Base-by-base conservation (phyloP, 169 alveolate genomes). In the Plasmodium coatneyi region DNA sequence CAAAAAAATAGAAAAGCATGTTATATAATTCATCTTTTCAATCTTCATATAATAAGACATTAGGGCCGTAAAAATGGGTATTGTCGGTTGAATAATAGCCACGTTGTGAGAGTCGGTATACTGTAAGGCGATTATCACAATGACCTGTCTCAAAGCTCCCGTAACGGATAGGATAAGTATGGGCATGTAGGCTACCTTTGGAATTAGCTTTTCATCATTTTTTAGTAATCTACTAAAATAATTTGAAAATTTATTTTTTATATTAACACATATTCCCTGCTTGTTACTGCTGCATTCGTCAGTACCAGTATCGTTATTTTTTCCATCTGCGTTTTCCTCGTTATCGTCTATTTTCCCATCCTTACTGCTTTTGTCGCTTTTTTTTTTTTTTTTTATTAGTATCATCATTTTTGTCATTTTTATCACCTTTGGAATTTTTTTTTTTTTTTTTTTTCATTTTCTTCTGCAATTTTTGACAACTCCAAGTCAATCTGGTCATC, bases 31-130 rank as follows among this genome's bases (percentile, higher is more conserved):
- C 74, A 95, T 39, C 30, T 84, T 72, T 84, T 95, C 96, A 16
- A 95, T 82, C 72, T 81, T 86, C 66, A 95, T 39, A 70, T 82
- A 82, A 72, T 93, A 94, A 1, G 96, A 92, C 79, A 95, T 30
- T 7, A 95, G n/a, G 74, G 96, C 96, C 5, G 96, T 95, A 36
- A 95, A 84, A 36, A 95, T 80, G 12, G 96, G 96, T n/a, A 95
- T 83, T 6, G 96, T 82, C 14, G 96, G 96, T 43, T 92, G 86
- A 39, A 95, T 83, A 25, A 95, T 91, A 34, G 87, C 95, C 16
- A 76, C 95, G 80, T 91, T 91, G 71, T 83, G 92, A 32, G 95
- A 82, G 80, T 82, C 95, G 1, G 96, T 72, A 78, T 82, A 80
- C 82, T 92, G 93, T 46, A 95, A 84, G 5, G 93, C 95, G 34